Conservation (phyloP, 306 rosid species). For the Pyrus betulifolia region DNA sequence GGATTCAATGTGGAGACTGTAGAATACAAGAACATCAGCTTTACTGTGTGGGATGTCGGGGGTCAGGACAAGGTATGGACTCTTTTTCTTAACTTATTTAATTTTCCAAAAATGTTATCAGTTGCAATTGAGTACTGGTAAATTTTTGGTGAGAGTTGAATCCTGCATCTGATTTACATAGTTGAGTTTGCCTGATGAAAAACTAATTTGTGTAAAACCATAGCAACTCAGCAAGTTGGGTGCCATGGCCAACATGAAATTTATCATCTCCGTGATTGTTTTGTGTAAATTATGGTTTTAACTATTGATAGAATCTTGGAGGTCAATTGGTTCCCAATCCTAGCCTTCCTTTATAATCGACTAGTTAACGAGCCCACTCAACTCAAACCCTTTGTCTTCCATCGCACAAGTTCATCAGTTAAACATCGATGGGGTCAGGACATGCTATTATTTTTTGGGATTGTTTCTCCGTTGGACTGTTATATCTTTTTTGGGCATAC, state of each 20-base stretch:
- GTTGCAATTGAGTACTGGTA: not conserved
- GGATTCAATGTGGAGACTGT: constrained; percentile 95
- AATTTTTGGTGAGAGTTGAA: not conserved
- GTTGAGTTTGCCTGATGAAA: not conserved
- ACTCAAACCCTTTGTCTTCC: too few species aligned
- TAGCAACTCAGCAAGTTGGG: not conserved
- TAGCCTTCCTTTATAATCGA: too few species aligned
- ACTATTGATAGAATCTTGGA: too few species aligned
- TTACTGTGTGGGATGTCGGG: constrained; percentile 98
- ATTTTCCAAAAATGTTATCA: not conserved
- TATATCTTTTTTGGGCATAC: not conserved
- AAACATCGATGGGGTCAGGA: too few species aligned
- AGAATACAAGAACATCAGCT: constrained; percentile 94
- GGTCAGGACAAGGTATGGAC: constrained; percentile 77
- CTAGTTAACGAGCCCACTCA: too few species aligned
- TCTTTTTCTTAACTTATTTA: not conserved
- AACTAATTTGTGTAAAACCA: not conserved
- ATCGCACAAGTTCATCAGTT: too few species aligned
- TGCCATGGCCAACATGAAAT: not conserved
- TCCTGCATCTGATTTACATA: not conserved
- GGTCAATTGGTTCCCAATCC: too few species aligned
- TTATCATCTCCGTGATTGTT: not conserved
- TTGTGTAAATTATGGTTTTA: too few species aligned
- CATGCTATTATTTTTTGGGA: not conserved
- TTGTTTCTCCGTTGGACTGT: not conserved